Evolutionary conservation across 2,329 filamentous ascomycete genomes (phyloP), one percentile per base, ranked within the genome.

Genomic region (Ophiosphaerella korrae): DNA sequence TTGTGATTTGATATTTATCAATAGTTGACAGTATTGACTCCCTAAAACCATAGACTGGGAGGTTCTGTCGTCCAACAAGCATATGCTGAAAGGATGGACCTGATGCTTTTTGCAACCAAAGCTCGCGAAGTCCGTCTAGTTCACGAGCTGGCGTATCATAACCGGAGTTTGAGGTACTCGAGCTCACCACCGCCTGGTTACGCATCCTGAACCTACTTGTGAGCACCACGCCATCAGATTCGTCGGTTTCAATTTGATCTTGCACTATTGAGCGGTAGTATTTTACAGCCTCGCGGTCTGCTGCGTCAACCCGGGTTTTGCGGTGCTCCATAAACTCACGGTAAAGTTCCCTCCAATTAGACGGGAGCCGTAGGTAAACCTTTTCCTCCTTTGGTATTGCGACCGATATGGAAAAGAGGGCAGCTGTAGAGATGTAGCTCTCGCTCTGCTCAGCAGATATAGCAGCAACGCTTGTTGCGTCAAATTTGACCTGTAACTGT

Each of bases 21-120:
- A 99, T 87, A 2, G 89, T 84, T 23, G 84, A 80, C 11, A 97
- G 77, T 7, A 97, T 91, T 42, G 90, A 83, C 11, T 89, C 78
- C 59, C 87, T 88, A 71, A 94, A 97, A 11, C 84, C 81, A 84
- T 89, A 97, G 79, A 99, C 96, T 0, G 94, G 94, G 14, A 99
- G 82, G 62, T 88, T 88, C 79, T 85, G 87, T 48, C 94, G 86
- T 29, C 82, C 85, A 70, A 82, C 75, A 45, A 93, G 81, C 94
- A 99, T 97, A 7, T 79, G 78, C 62, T 91, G 87, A 66, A 89
- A 97, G 42, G 82, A 69, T 9, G 75, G 57, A 0, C 78, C 77
- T 7, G 78, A 78, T 2, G 74, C 65, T 58, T 84, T 85, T 7
- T 77, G 73, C 13, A 63, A 58, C 84, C 84, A 86, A 21, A 83